A percentile compares a stretch with the other conserved stretches of the same genome.
Evolutionary conservation across 768 basidiomycete genomes (phyloP).

Genomic region (Tephrocybe sp.): DNA sequence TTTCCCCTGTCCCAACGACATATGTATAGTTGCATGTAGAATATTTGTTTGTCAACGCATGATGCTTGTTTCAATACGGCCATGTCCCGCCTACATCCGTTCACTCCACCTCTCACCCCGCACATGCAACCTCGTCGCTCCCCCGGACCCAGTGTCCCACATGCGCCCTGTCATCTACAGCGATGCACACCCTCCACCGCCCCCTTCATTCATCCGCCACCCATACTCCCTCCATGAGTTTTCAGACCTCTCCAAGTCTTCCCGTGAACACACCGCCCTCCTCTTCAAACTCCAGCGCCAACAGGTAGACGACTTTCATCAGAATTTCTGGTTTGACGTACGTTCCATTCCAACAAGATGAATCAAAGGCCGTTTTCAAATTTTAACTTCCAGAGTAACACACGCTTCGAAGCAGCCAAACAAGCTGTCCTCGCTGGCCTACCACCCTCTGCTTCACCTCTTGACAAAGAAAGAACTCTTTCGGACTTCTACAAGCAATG

Average conservation of each 20-base stretch:
- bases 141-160: slow-evolving; percentile 76
- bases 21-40: no score
- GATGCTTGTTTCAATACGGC: slow-evolving; percentile 16
- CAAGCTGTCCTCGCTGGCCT: slow-evolving; percentile 53
- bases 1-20: no score
- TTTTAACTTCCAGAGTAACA: slow-evolving; percentile 85
- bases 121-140: slow-evolving; percentile 49
- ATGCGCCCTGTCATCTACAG: slow-evolving; percentile 79
- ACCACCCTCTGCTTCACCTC: slow-evolving; percentile 43
- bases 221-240: slow-evolving; percentile 84
- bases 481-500: slow-evolving; percentile 74
- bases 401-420: slow-evolving; percentile 75
- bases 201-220: slow-evolving; percentile 43
- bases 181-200: slow-evolving; percentile 39
- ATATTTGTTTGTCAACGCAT: slow-evolving; percentile 1
- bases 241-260: slow-evolving; percentile 28
- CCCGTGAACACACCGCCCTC: slow-evolving; percentile 49
- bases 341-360: no score
- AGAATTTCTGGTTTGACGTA: slow-evolving; percentile 80
- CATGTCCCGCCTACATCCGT: slow-evolving; percentile 13
- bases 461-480: slow-evolving; percentile 65
- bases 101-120: slow-evolving; percentile 26
- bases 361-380: no score
- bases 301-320: slow-evolving; percentile 71
- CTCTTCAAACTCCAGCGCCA: slow-evolving; percentile 71